phyloP scores from a whole-genome alignment of 2,329 filamentous ascomycete genomes.

The Cladosporium halotolerans region DNA sequence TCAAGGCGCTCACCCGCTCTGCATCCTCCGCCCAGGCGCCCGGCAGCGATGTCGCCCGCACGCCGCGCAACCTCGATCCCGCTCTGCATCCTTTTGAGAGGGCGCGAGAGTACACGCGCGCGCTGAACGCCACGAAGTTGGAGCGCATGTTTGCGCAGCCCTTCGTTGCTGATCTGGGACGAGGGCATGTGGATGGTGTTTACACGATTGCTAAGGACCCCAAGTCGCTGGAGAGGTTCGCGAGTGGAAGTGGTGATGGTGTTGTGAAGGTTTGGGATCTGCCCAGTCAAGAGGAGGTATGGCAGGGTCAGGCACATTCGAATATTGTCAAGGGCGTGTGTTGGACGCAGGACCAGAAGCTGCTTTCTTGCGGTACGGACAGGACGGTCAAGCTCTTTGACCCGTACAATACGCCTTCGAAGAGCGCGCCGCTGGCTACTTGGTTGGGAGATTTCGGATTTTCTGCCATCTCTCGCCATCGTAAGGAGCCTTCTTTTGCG shows the following conservation, averaged over 20 bases:
- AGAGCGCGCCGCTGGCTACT: constrained; percentile 68
- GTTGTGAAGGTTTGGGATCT: constrained; percentile 92
- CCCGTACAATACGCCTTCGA: constrained; percentile 67
- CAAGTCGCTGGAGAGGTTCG: constrained; percentile 44
- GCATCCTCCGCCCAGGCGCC: constrained; percentile 59
- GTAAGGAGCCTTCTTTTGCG: constrained; percentile 71
- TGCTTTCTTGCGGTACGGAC: constrained; percentile 83
- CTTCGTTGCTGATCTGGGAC: constrained; percentile 79
- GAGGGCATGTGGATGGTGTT: constrained; percentile 82
- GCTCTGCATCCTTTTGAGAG: constrained; percentile 85
- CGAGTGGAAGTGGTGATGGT: constrained; percentile 84
- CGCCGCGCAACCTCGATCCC: constrained; percentile 70
- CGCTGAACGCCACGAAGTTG: constrained; percentile 79
- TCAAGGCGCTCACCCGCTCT: constrained; percentile 62
- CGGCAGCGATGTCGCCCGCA: constrained; percentile 59
- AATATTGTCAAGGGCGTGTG: constrained; percentile 88
- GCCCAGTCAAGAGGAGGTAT: constrained; percentile 64
- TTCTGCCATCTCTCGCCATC: constrained; percentile 76
- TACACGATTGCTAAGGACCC: constrained; percentile 46
- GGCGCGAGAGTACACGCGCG: constrained; percentile 75
- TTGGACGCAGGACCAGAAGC: constrained; percentile 79
- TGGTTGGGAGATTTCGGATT: constrained; percentile 82
- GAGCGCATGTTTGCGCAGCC: constrained; percentile 86
- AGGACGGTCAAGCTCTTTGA: constrained; percentile 86
- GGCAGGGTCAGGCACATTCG: constrained; percentile 77